Evolutionary conservation across 139 green algal species (phyloP).

Genomic region (Raphidocelis subcapitata): DNA sequence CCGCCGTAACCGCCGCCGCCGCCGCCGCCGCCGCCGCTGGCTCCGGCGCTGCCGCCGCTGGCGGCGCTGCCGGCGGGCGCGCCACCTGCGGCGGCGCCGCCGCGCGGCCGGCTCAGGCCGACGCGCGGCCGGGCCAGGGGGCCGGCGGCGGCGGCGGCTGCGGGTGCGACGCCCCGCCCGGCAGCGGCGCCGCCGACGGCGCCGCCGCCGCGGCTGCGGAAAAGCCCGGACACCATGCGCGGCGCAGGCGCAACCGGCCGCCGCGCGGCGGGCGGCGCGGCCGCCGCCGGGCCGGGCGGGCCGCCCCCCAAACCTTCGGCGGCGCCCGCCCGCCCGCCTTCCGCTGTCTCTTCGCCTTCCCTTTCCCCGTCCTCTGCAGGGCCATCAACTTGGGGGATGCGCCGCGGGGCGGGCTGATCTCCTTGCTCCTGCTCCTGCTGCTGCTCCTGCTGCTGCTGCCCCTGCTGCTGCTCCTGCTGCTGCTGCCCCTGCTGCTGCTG

Average conservation of each 20-base stretch:
- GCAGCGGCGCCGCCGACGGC: too few species aligned
- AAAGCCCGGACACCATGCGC: constrained; percentile 14
- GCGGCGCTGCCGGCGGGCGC: constrained; percentile 7
- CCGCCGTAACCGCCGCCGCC: constrained; percentile 1
- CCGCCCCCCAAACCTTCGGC: too few species aligned
- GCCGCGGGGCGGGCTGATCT: constrained; percentile 13
- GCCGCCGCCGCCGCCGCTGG: constrained; percentile 11
- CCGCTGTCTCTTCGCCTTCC: background rate
- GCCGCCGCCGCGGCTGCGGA: background rate
- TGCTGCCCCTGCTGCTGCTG: background rate
- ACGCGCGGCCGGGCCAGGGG: too few species aligned
- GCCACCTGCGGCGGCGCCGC: too few species aligned
- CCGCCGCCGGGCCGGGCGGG: too few species aligned
- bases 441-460: background rate
- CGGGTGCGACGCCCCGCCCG: background rate
- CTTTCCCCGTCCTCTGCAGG: constrained; percentile 10
- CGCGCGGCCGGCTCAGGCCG: too few species aligned
- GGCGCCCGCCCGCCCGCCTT: too few species aligned
- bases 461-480: background rate
- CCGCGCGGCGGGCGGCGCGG: background rate
- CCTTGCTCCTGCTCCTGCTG: background rate
- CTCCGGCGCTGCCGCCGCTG: constrained; percentile 3
- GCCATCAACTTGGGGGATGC: constrained; percentile 37
- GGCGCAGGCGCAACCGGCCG: background rate
- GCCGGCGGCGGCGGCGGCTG: background rate